Evolutionary conservation across 192 early-diverging fungal genomes (phyloP).

Genomic region (Mortierella antarctica): DNA sequence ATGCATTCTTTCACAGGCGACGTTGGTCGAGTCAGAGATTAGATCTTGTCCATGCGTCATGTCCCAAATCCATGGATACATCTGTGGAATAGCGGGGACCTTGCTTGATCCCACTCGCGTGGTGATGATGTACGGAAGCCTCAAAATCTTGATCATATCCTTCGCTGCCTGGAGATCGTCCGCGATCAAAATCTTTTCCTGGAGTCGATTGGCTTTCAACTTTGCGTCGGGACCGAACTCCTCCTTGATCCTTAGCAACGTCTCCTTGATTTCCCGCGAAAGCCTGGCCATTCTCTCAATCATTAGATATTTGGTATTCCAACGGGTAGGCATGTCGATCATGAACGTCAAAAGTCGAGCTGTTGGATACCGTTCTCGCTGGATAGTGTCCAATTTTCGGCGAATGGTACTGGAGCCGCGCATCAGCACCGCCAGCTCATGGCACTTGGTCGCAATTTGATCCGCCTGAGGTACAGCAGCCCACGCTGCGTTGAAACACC

Average conservation of each 20-base stretch:
- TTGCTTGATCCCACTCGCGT: too few species aligned
- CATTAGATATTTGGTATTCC: constrained; percentile 10
- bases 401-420: neutral
- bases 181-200: too few species aligned
- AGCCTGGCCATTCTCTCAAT: neutral
- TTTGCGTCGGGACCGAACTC: too few species aligned
- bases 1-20: neutral
- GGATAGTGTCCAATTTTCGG: too few species aligned
- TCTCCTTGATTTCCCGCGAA: too few species aligned
- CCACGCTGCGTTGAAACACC: constrained; percentile 6
- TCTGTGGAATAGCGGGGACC: too few species aligned
- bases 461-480: too few species aligned
- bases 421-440: neutral
- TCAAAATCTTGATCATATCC: constrained; percentile 2
- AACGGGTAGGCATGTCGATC: neutral
- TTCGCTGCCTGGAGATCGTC: constrained; percentile 1
- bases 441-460: neutral
- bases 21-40: neutral
- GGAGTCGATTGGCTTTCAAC: too few species aligned
- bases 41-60: too few species aligned
- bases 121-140: too few species aligned
- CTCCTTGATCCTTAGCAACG: too few species aligned
- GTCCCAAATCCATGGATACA: too few species aligned
- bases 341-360: neutral
- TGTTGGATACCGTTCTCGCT: neutral